Conservation (phyloP, 1,139 yeast species). For the Blastobotrys petasosporus region DNA sequence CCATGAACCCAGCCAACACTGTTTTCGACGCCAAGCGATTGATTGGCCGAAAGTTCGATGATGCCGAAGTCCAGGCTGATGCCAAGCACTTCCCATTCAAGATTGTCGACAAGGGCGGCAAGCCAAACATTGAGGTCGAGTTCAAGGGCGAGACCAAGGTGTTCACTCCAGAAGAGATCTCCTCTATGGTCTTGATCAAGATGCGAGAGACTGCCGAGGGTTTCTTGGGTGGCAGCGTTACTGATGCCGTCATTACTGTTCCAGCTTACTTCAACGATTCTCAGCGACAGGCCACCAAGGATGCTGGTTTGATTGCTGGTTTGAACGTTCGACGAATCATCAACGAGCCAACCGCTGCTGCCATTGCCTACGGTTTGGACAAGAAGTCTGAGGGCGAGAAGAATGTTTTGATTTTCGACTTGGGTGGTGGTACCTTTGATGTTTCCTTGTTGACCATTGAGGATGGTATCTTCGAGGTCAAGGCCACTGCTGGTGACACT, state of each 20-base stretch:
- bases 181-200: conserved; percentile 93
- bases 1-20: conserved; percentile 93
- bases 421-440: conserved; percentile 90
- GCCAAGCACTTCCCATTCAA: conserved; percentile 95
- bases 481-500: conserved; percentile 85
- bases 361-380: conserved; percentile 94
- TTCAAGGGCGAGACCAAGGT: conserved; percentile 89
- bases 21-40: conserved; percentile 96
- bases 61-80: conserved; percentile 86
- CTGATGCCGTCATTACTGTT: conserved; percentile 92
- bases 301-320: conserved; percentile 97
- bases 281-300: conserved; percentile 98
- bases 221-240: conserved; percentile 74
- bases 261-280: conserved; percentile 98
- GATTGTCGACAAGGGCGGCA: conserved; percentile 77
- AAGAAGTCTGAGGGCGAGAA: conserved; percentile 57
- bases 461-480: conserved; percentile 83
- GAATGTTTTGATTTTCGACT: conserved; percentile 77
- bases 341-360: conserved; percentile 99
- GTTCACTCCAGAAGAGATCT: conserved; percentile 95
- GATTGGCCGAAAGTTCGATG: conserved; percentile 87
- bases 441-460: conserved; percentile 79
- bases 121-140: conserved; percentile 87
- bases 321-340: conserved; percentile 93
- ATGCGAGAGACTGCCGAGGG: conserved; percentile 97